Conservation (phyloP, 2,329 filamentous ascomycete species). For the Colletotrichum tabaci region DNA sequence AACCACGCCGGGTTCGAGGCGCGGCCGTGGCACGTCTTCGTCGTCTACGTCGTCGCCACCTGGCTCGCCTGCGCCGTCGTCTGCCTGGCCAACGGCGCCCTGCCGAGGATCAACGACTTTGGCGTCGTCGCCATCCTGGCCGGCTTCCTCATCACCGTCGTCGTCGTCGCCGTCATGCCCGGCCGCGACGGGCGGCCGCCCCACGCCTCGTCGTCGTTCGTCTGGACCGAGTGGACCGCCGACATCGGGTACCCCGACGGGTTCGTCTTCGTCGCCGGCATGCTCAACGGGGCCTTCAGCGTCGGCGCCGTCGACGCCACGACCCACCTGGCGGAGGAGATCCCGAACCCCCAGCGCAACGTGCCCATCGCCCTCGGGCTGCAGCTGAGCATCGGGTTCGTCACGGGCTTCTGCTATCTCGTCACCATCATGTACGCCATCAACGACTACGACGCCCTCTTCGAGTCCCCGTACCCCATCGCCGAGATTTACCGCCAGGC, state of each 20-base stretch:
- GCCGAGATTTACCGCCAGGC: constrained; percentile 76
- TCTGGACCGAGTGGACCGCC: constrained; percentile 58
- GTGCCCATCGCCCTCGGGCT: constrained; percentile 68
- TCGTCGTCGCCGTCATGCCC: constrained; percentile 69
- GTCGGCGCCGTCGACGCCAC: constrained; percentile 78
- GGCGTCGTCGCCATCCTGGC: constrained; percentile 67
- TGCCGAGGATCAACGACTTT: constrained; percentile 68
- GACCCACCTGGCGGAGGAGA: constrained; percentile 77
- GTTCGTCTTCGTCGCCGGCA: constrained; percentile 58
- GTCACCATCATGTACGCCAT: constrained; percentile 72
- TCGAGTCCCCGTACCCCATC: constrained; percentile 71
- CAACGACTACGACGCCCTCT: constrained; percentile 66
- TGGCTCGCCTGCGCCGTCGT: constrained; percentile 57
- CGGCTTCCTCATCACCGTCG: constrained; percentile 68
- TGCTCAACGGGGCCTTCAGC: constrained; percentile 77
- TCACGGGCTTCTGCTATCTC: constrained; percentile 67
- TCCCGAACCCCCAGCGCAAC: constrained; percentile 65
- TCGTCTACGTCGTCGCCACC: constrained; percentile 57
- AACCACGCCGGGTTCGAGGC: constrained; percentile 55
- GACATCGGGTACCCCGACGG: constrained; percentile 58
- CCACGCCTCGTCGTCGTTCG: constrained; percentile 54
- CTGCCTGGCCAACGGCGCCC: constrained; percentile 69
- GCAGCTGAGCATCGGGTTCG: constrained; percentile 65
- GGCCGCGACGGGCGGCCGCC: constrained; percentile 49
- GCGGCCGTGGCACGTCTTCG: constrained; percentile 60